Percentiles rank a stretch among this genome's conserved stretches.
Conservation (phyloP, 1,284 basidiomycete genomes). For the Fomitopsis betulina region DNA sequence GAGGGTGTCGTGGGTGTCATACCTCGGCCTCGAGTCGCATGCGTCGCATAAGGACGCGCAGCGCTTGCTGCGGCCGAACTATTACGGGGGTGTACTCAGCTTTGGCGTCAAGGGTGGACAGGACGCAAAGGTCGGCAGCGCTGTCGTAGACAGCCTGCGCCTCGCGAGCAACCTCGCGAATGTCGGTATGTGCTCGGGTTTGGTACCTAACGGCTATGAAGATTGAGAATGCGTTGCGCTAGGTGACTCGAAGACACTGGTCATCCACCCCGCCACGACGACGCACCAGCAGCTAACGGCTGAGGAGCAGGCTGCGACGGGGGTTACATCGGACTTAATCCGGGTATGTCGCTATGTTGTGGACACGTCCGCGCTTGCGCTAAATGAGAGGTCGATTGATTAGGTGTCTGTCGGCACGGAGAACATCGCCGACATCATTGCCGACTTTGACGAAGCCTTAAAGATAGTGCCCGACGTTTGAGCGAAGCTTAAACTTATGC, state of each 20-base stretch:
- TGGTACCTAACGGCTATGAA: slow-evolving; percentile 68
- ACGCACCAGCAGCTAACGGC: slow-evolving; percentile 78
- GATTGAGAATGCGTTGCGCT: slow-evolving; percentile 70
- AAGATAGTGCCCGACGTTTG: slow-evolving; percentile 18
- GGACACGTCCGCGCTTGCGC: too few species aligned
- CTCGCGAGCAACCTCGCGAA: slow-evolving; percentile 80
- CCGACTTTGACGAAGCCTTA: slow-evolving; percentile 73
- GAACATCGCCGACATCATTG: slow-evolving; percentile 81
- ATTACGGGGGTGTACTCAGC: slow-evolving; percentile 76
- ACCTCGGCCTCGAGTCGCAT: slow-evolving; percentile 71
- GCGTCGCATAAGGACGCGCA: slow-evolving; percentile 59
- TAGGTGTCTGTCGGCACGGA: slow-evolving; percentile 79
- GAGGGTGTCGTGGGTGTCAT: slow-evolving; percentile 79
- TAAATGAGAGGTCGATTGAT: neutral
- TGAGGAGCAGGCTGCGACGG: slow-evolving; percentile 65
- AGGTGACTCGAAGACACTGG: slow-evolving; percentile 55
- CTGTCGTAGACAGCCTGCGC: slow-evolving; percentile 71
- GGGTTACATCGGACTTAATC: slow-evolving; percentile 80
- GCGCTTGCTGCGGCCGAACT: slow-evolving; percentile 48
- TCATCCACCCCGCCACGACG: slow-evolving; percentile 81
- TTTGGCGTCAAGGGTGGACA: slow-evolving; percentile 73
- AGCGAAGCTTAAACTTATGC: too few species aligned
- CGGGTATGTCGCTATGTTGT: slow-evolving; percentile 43
- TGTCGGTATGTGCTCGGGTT: slow-evolving; percentile 57
- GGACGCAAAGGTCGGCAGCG: slow-evolving; percentile 50